A percentile compares a stretch with the other conserved stretches of the same genome.
These are phyloP conservation scores for Paraglomus brasilianum DNA, from an alignment of 192 early-diverging fungal species.

Conservation along the genomic window DNA sequence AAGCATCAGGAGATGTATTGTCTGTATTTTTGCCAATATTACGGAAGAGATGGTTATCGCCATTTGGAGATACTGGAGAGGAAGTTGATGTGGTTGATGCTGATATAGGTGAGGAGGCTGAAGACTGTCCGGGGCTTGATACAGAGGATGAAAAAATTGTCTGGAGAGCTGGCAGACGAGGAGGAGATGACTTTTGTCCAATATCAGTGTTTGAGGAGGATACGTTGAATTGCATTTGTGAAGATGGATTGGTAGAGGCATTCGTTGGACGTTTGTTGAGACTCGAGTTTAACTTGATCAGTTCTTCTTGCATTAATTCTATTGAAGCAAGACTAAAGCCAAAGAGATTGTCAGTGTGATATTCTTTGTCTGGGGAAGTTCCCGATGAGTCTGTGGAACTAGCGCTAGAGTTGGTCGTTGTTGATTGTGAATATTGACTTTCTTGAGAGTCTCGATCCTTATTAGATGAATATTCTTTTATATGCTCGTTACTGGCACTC, in stretches of 20 bases:
- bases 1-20: too few species aligned
- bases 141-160: neutral
- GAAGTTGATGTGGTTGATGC: neutral
- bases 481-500: neutral
- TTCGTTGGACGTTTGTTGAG: neutral
- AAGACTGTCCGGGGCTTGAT: neutral
- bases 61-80: slow-evolving; percentile 3
- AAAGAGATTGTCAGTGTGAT: neutral
- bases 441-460: too few species aligned
- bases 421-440: neutral
- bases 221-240: too few species aligned
- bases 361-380: neutral
- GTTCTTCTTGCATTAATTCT: slow-evolving; percentile 4
- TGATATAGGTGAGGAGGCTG: neutral
- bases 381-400: neutral
- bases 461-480: too few species aligned
- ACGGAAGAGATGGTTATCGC: neutral
- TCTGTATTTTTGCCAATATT: neutral
- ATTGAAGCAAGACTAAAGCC: neutral
- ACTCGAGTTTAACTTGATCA: slow-evolving; percentile 2
- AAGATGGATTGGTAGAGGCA: too few species aligned
- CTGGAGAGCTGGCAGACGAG: neutral
- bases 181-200: neutral
- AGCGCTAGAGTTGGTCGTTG: neutral
- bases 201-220: too few species aligned